These are phyloP conservation scores for Chloromonas sp. DNA, from an alignment of 163 green algal species.

Conservation along the genomic window DNA sequence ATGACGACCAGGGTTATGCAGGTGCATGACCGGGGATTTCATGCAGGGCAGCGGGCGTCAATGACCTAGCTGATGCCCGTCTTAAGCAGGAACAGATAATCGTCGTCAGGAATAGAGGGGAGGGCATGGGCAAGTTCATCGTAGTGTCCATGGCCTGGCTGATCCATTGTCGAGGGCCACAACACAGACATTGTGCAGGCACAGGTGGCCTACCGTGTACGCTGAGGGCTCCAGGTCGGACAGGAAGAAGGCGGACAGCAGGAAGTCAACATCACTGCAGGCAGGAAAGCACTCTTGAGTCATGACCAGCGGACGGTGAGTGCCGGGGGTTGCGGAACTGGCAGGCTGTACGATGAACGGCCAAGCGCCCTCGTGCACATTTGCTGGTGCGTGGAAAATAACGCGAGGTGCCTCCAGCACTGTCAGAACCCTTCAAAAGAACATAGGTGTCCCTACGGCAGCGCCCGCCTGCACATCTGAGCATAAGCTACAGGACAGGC, in stretches of 20 bases:
- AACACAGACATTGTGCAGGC: background rate
- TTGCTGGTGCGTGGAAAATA: background rate
- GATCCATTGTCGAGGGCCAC: too few relatives aligned
- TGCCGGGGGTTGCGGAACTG: too few relatives aligned
- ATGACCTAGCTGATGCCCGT: background rate
- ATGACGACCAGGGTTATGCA: background rate
- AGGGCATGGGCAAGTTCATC: too few relatives aligned
- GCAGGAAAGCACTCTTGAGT: background rate
- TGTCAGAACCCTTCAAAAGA: background rate
- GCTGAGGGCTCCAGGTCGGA: background rate
- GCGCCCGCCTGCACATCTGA: background rate
- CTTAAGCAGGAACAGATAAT: background rate
- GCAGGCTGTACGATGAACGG: too few relatives aligned
- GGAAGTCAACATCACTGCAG: background rate
- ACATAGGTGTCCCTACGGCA: background rate
- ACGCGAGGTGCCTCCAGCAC: too few relatives aligned
- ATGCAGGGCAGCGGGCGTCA: background rate
- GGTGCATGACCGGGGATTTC: too few relatives aligned
- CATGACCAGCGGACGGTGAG: too few relatives aligned
- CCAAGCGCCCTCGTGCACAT: background rate
- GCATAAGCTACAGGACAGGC: background rate
- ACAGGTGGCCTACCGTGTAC: background rate
- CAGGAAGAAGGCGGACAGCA: slow-evolving; percentile 1
- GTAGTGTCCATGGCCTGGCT: background rate
- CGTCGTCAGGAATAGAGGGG: background rate